phyloP scores from a whole-genome alignment of 208 protist genomes.

The Naegleria fowleri region DNA sequence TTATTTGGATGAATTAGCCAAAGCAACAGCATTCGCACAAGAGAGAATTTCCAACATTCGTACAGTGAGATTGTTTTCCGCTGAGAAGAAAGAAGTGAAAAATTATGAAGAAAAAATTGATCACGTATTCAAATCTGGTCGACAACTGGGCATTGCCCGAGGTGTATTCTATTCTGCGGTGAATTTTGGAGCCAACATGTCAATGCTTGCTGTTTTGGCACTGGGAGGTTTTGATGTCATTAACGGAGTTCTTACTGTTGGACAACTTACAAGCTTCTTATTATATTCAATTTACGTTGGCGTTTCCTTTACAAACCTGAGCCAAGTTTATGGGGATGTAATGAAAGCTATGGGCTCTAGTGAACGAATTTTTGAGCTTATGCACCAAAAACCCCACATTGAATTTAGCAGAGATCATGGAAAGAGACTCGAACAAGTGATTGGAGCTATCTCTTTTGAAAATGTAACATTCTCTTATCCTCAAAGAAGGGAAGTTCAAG shows the following conservation, averaged over 20 bases:
- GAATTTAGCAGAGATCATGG: background rate
- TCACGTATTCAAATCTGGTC: background rate
- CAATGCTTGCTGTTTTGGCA: background rate
- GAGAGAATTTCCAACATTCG: constrained; percentile 68
- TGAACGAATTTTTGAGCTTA: constrained; percentile 27
- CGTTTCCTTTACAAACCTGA: constrained; percentile 20
- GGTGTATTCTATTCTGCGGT: background rate
- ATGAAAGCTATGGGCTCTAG: constrained; percentile 26
- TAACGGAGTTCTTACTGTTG: constrained; percentile 60
- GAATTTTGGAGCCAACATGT: background rate
- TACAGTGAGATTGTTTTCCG: constrained; percentile 65
- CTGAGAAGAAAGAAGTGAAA: constrained; percentile 43
- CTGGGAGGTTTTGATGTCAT: constrained; percentile 47
- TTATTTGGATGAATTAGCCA: constrained; percentile 54
- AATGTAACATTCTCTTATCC: constrained; percentile 70
- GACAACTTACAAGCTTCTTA: constrained; percentile 74
- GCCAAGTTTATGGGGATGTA: background rate
- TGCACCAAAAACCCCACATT: background rate
- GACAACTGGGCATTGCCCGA: background rate
- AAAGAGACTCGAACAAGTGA: constrained; percentile 29
- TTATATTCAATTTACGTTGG: constrained; percentile 79
- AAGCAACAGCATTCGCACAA: constrained; percentile 62
- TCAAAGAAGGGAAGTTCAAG: constrained; percentile 53
- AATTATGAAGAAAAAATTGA: background rate
- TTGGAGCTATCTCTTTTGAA: constrained; percentile 53